phyloP scores from a whole-genome alignment of 306 rosid genomes.

The Lathyrus oleraceus region DNA sequence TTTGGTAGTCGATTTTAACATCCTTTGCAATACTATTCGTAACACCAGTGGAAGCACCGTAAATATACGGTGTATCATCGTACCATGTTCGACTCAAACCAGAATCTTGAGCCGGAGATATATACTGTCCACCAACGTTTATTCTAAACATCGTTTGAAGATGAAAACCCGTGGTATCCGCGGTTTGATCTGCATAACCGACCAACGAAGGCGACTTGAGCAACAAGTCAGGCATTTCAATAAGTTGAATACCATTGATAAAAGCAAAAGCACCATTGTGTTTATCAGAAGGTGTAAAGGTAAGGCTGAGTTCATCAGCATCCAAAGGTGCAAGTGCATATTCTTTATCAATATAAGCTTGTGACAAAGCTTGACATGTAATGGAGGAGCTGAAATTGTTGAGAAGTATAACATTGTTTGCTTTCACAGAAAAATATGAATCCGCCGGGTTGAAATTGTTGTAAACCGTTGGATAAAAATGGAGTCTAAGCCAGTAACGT shows the following conservation, averaged over 20 bases:
- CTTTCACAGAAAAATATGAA: conserved; percentile 46
- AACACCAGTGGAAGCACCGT: conserved; percentile 42
- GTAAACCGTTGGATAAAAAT: conserved; percentile 51
- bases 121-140: conserved; percentile 56
- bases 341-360: conserved; percentile 49
- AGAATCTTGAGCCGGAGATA: conserved; percentile 49
- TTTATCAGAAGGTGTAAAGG: conserved; percentile 48
- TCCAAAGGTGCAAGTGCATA: conserved; percentile 48
- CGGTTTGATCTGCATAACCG: conserved; percentile 32
- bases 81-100: conserved; percentile 49
- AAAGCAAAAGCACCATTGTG: conserved; percentile 41
- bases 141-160: conserved; percentile 53
- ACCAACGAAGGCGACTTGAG: conserved; percentile 34
- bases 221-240: conserved; percentile 41
- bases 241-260: conserved; percentile 46
- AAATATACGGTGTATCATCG: conserved; percentile 51
- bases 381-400: conserved; percentile 49
- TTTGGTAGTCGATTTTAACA: conserved; percentile 33
- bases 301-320: conserved; percentile 25
- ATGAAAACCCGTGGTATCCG: conserved; percentile 29
- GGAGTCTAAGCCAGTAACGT: conserved; percentile 56
- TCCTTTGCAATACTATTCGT: conserved; percentile 28
- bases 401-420: conserved; percentile 40
- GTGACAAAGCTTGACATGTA: conserved; percentile 53
- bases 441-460: conserved; percentile 15